Conservation (phyloP, 192 early-diverging fungal genomes). For the Entomortierella chlamydospora region DNA sequence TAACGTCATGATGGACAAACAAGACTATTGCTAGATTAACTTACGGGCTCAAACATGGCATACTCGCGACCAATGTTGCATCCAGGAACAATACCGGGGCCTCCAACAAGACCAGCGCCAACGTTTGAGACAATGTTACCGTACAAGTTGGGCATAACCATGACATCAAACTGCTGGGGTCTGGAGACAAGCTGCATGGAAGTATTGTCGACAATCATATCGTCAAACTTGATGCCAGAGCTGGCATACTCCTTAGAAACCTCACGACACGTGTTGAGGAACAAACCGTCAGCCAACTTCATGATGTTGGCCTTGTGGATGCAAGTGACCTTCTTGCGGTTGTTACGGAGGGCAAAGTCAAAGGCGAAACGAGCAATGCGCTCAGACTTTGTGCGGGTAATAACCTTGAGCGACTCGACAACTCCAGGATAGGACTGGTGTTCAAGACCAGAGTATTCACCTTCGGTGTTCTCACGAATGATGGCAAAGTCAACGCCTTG, state of each 20-base stretch:
- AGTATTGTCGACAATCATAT: slow-evolving; percentile 99
- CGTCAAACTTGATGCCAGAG: slow-evolving; percentile 90
- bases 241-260: slow-evolving; percentile 92
- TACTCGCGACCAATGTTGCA: slow-evolving; percentile 97
- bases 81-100: slow-evolving; percentile 94
- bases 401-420: slow-evolving; percentile 98
- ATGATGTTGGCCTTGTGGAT: slow-evolving; percentile 99
- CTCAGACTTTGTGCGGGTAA: slow-evolving; percentile 96
- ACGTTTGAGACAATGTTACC: slow-evolving; percentile 99
- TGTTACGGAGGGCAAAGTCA: slow-evolving; percentile 97
- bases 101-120: slow-evolving; percentile 94
- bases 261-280: slow-evolving; percentile 94
- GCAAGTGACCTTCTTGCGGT: slow-evolving; percentile 96
- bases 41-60: slow-evolving; percentile 95
- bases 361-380: slow-evolving; percentile 98
- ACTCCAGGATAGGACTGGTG: slow-evolving; percentile 98
- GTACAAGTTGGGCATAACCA: slow-evolving; percentile 99
- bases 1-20: neutral
- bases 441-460: slow-evolving; percentile 98
- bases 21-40: slow-evolving; percentile 6
- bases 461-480: slow-evolving; percentile 99
- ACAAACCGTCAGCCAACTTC: slow-evolving; percentile 98
- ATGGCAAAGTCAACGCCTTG: slow-evolving; percentile 96
- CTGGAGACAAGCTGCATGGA: slow-evolving; percentile 99
- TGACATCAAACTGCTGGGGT: slow-evolving; percentile 98